phyloP scores from a whole-genome alignment of 345 rosid species.

The Pistacia integerrima region DNA sequence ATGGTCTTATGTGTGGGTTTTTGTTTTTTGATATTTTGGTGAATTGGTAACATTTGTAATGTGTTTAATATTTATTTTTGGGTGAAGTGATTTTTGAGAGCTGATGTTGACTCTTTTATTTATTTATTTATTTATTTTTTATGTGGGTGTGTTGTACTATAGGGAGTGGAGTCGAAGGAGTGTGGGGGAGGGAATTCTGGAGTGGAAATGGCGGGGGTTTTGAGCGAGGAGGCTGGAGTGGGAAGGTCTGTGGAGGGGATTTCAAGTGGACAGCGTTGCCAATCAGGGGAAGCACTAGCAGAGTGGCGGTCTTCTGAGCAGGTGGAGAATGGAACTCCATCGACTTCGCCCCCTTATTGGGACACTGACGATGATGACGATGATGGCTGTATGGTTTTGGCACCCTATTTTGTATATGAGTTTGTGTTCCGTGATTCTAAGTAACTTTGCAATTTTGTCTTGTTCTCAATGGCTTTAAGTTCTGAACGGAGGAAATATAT shows the following conservation, averaged over 20 bases:
- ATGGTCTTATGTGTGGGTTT: conserved; percentile 1
- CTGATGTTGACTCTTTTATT: conserved; percentile 7
- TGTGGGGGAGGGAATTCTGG: conserved; percentile 38
- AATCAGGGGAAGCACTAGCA: conserved; percentile 76
- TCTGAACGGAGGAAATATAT: background rate
- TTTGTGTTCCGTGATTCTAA: background rate
- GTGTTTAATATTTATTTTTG: background rate
- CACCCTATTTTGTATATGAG: conserved; percentile 2
- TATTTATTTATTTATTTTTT: background rate
- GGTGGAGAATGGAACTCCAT: conserved; percentile 86
- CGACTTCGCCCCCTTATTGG: conserved; percentile 90
- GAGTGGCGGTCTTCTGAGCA: conserved; percentile 97
- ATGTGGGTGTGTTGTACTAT: conserved; percentile 11
- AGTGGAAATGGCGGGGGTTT: conserved; percentile 69
- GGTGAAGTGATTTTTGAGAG: conserved; percentile 16
- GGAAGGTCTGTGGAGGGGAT: conserved; percentile 69
- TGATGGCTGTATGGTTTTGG: conserved; percentile 53
- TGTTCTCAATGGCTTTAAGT: background rate
- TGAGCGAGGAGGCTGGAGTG: conserved; percentile 66
- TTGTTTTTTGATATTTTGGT: conserved; percentile 3
- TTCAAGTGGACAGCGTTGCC: conserved; percentile 58
- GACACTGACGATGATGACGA: conserved; percentile 76
- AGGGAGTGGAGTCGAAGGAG: conserved; percentile 37
- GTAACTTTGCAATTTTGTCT: background rate
- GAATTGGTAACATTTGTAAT: background rate